phyloP scores from a whole-genome alignment of 768 basidiomycete genomes.

The Tylopilus subfusipes region DNA sequence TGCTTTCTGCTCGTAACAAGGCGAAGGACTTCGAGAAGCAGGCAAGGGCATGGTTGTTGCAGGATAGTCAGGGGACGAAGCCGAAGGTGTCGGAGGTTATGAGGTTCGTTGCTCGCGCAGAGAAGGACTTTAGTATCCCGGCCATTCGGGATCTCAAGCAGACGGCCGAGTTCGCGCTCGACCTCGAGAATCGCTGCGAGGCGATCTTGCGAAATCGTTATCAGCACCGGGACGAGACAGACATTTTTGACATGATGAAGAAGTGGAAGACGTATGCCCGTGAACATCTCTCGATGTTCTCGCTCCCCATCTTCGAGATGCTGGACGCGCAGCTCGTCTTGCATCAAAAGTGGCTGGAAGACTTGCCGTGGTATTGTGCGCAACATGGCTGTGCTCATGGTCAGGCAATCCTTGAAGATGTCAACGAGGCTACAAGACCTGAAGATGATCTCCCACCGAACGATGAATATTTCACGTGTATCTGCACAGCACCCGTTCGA shows the following conservation, averaged over 20 bases:
- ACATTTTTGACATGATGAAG: conserved; percentile 68
- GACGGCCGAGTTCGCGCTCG: conserved; percentile 71
- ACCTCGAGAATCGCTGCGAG: conserved; percentile 74
- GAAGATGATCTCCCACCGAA: conserved; percentile 77
- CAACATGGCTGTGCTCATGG: conserved; percentile 65
- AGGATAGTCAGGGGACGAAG: conserved; percentile 50
- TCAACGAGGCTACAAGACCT: conserved; percentile 66
- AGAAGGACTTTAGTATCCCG: conserved; percentile 73
- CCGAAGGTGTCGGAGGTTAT: conserved; percentile 69
- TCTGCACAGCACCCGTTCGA: conserved; percentile 71
- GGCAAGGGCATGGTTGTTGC: conserved; percentile 65
- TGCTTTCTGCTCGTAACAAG: conserved; percentile 61
- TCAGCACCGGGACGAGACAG: conserved; percentile 49
- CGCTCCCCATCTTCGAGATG: conserved; percentile 68
- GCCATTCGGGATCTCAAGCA: conserved; percentile 63
- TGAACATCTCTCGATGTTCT: conserved; percentile 70
- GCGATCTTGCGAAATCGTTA: conserved; percentile 66
- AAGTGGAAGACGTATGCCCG: conserved; percentile 73
- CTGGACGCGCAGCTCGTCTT: conserved; percentile 62
- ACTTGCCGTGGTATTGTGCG: conserved; percentile 75
- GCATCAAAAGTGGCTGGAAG: conserved; percentile 70
- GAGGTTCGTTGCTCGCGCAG: conserved; percentile 63
- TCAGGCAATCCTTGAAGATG: conserved; percentile 66
- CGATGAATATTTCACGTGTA: conserved; percentile 84
- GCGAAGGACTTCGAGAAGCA: conserved; percentile 80